phyloP scores from a whole-genome alignment of 2,329 filamentous ascomycete genomes.

The Colletotrichum australisinense region DNA sequence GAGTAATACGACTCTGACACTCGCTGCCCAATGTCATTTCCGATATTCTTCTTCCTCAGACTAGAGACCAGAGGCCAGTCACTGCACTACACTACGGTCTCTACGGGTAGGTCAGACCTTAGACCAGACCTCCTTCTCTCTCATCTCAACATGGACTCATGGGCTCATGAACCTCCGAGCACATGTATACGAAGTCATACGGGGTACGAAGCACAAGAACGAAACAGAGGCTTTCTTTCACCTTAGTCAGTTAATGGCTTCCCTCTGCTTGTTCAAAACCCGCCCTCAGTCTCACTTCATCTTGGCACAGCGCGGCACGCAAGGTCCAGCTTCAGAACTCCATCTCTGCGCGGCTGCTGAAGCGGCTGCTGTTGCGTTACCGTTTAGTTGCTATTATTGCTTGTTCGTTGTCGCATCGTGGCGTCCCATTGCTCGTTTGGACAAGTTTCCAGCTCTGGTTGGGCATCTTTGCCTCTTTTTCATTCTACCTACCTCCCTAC shows the following conservation, averaged over 20 bases:
- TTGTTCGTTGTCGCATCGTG: not conserved
- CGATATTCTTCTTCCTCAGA: not conserved
- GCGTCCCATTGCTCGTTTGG: not conserved
- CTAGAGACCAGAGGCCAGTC: not conserved
- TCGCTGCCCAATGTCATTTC: not conserved
- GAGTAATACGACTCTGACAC: not conserved
- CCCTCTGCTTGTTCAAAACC: not conserved
- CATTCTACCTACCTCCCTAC: no score
- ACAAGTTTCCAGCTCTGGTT: not conserved
- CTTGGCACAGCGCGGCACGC: not conserved
- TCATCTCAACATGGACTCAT: not conserved
- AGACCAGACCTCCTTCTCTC: not conserved
- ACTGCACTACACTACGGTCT: no score
- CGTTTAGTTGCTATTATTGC: not conserved
- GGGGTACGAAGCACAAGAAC: not conserved
- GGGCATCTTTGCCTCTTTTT: no score
- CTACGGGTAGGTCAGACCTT: not conserved
- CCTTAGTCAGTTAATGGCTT: not conserved
- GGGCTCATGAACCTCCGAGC: not conserved
- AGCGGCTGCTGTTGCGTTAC: not conserved
- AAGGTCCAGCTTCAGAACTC: not conserved
- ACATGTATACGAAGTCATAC: not conserved
- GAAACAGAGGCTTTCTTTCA: no score
- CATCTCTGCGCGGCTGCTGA: not conserved
- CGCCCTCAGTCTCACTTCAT: constrained; percentile 6